A percentile compares a stretch with the other conserved stretches of the same genome.
Conservation (phyloP, 2,329 filamentous ascomycete genomes). For the Neofusicoccum laricinum region DNA sequence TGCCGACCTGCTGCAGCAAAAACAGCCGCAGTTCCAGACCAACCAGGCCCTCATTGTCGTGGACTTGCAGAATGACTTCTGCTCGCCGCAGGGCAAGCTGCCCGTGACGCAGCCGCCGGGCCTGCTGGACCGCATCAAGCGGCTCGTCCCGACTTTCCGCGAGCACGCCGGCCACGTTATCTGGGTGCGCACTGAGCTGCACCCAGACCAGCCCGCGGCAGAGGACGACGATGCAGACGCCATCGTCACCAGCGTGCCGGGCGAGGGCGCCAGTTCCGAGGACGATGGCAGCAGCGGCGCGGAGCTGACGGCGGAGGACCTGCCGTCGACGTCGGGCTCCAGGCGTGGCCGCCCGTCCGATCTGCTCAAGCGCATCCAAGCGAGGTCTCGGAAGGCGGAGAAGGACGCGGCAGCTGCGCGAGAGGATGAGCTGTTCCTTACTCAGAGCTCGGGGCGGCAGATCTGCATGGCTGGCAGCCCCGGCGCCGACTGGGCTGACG, state of each 20-base stretch:
- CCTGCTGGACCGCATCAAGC: slow-evolving; percentile 65
- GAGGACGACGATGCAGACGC: slow-evolving; percentile 47
- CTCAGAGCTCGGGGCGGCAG: slow-evolving; percentile 34
- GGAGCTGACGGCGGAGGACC: slow-evolving; percentile 19
- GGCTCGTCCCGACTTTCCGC: slow-evolving; percentile 71
- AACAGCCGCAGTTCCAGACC: slow-evolving; percentile 53
- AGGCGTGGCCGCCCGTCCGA: slow-evolving; percentile 31
- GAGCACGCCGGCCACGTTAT: slow-evolving; percentile 66
- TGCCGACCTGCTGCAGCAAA: slow-evolving; percentile 42
- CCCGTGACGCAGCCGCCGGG: slow-evolving; percentile 61
- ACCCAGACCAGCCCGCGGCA: slow-evolving; percentile 57
- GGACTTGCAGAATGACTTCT: slow-evolving; percentile 89
- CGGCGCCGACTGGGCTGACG: slow-evolving; percentile 51
- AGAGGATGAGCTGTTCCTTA: slow-evolving; percentile 47
- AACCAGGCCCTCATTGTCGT: slow-evolving; percentile 74
- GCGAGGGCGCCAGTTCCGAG: slow-evolving; percentile 29
- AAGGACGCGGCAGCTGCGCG: slow-evolving; percentile 18
- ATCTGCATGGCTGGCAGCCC: slow-evolving; percentile 42
- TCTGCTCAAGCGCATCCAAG: slow-evolving; percentile 35
- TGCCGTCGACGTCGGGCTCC: slow-evolving; percentile 35
- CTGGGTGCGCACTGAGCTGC: slow-evolving; percentile 79
- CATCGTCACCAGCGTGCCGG: slow-evolving; percentile 40
- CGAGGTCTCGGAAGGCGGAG: slow-evolving; percentile 24
- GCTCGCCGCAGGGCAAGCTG: slow-evolving; percentile 65
- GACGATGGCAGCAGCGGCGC: slow-evolving; percentile 23